phyloP scores from a whole-genome alignment of 78 protist genomes.

The Protostelium mycophagum region DNA sequence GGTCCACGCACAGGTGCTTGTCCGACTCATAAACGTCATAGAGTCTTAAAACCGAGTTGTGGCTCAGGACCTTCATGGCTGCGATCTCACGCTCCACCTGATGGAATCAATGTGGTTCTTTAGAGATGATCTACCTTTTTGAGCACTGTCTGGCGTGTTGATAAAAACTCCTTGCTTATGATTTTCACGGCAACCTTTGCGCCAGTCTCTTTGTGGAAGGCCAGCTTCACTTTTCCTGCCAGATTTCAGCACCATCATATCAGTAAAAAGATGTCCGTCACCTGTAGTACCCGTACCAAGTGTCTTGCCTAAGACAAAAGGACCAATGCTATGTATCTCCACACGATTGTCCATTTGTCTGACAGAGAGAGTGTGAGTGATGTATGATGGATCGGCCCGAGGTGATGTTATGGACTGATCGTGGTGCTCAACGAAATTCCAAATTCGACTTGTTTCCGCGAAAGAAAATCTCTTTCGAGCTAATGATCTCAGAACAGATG shows the following conservation, averaged over 20 bases:
- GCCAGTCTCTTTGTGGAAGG: constrained; percentile 69
- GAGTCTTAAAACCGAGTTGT: constrained; percentile 83
- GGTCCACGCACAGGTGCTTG: constrained; percentile 51
- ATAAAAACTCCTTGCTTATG: constrained; percentile 58
- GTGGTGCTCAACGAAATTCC: too few relatives aligned
- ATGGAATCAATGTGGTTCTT: not conserved
- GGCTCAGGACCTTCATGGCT: constrained; percentile 81
- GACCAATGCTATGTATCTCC: constrained; percentile 75
- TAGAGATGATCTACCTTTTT: constrained; percentile 48
- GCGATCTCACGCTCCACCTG: constrained; percentile 82
- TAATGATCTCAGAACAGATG: too few relatives aligned
- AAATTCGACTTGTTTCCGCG: too few relatives aligned
- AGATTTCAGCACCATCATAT: not conserved
- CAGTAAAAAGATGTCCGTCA: not conserved
- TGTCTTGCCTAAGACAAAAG: constrained; percentile 72
- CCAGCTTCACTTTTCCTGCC: constrained; percentile 72
- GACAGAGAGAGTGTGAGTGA: constrained; percentile 1
- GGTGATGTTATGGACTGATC: too few relatives aligned
- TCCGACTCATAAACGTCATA: constrained; percentile 89
- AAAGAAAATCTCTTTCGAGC: too few relatives aligned
- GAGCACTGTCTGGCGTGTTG: constrained; percentile 43
- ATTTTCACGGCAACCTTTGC: constrained; percentile 76
- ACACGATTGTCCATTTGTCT: constrained; percentile 26
- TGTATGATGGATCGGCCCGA: too few relatives aligned
- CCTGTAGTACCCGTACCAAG: constrained; percentile 77